Base-by-base conservation (phyloP, 495 filamentous ascomycete species). In the Trichoderma asperelloides region DNA sequence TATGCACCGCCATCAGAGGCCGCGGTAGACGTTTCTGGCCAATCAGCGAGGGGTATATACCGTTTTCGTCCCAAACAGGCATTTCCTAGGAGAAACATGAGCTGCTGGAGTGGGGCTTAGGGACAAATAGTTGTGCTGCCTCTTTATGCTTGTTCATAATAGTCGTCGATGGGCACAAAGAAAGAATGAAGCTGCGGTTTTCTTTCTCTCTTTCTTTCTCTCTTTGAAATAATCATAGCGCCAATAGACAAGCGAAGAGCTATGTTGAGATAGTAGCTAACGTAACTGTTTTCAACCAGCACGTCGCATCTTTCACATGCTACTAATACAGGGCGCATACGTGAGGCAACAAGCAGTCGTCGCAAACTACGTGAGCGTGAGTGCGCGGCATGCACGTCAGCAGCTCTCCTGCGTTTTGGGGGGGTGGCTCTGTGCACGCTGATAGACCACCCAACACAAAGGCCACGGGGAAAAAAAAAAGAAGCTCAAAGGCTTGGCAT, bases 11-110 rank as follows among this genome's bases (percentile, higher is more conserved):
- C 43, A 47, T 47, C 13, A 15, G n/a, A 11, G 43, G 55, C 23
- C 4, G 55, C 27, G 55, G 55, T 25, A 25, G 25, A 27, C 23
- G 7, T 60, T 60, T 60, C 55, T 60, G 27, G 23, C 55, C 55
- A 60, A 60, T 60, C 55, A 60, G 16, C 23, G 11, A 9, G 23
- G 12, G 11, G 27, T 27, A 60, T 60, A 6, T 12, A 1, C 23
- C 55, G 12, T 27, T 60, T 60, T 60, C 55, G 55, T 60, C 55
- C 55, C 23, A 60, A 60, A 60, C 4, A 28, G 55, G 55, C 55
- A 60, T 60, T 60, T 6, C 47, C 55, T 13, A 60, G 6, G 27
- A 28, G 55, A 60, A 25, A 30, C 33, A 37, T 37, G 33, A 27
- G 55, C 8, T 55, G 49, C 49, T 2, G 6, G 6, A 55, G 41